Base-by-base conservation (phyloP, 2,329 filamentous ascomycete genomes). In the Pseudocercospora pini-densiflorae region DNA sequence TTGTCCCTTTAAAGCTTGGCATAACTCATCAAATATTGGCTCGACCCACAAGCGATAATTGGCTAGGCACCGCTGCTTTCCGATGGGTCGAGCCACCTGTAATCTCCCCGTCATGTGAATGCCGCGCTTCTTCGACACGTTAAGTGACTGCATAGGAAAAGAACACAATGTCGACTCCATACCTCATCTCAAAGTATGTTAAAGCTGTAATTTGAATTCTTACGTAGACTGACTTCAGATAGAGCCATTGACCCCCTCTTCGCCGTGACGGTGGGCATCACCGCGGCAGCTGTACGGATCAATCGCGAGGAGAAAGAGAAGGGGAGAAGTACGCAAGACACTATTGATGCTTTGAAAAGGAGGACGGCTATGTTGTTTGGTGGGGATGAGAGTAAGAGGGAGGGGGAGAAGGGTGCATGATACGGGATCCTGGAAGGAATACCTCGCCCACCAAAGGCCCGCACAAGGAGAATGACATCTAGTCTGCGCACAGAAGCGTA, bases 201-300 rank as follows among this genome's bases (percentile, higher is more conserved):
- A 3, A 23, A 24, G 47, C 47, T 51, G 21, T 12, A 49, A 12
- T 8, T 54, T 7, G 19, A 31, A 24, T 21, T 29, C 36, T 54
- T 24, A 53, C 24, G 43, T 23, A 12, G n/a, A 57, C 24, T 23
- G 16, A 40, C 5, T 10, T 19, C 1, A 3, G 19, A 24, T 63
- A 84, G 82, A 73, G 72, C 76, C 55, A 78, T 84, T 61, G 83
- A 85, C 64, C 83, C 83, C 43, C 63, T 84, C 62, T 85, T 85
- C 74, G 82, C 83, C 33, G 71, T 84, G 60, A 77, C 77, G n/a
- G 81, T 84, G 62, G 83, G 83, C 59, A 69, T 80, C 60, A 76
- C 78, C 0, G 83, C 83, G 7, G 82, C 82, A 14, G 73, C 70
- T 0, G 72, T 79, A 12, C 74, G 79, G 24, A 77, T 81, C 66